phyloP scores from a whole-genome alignment of 2,329 filamentous ascomycete species.

The Paraphoma sp. region DNA sequence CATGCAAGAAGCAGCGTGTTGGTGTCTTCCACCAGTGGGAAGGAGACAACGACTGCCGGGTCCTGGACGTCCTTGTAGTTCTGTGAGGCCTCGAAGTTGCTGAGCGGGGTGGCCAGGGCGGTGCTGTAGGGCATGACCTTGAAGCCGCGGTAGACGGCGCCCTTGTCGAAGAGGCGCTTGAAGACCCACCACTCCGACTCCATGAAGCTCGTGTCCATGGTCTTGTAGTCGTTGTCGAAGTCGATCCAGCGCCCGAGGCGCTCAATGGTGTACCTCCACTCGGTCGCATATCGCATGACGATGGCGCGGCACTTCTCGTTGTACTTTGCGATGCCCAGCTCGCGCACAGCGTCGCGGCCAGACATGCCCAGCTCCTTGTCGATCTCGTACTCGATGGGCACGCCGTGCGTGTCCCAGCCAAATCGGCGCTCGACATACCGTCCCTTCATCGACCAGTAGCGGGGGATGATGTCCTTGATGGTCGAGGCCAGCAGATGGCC shows the following conservation, averaged over 20 bases:
- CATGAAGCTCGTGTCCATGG: slow-evolving; percentile 96
- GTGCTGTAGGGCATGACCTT: slow-evolving; percentile 96
- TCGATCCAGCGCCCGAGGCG: slow-evolving; percentile 94
- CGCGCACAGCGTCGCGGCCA: slow-evolving; percentile 83
- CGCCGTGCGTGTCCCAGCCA: slow-evolving; percentile 93
- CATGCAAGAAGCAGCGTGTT: slow-evolving; percentile 80
- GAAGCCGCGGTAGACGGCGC: slow-evolving; percentile 86
- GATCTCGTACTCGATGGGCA: slow-evolving; percentile 96
- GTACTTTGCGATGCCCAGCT: slow-evolving; percentile 87
- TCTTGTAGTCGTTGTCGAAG: slow-evolving; percentile 98
- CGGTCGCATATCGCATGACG: slow-evolving; percentile 86
- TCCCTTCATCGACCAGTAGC: slow-evolving; percentile 98
- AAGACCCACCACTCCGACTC: slow-evolving; percentile 97
- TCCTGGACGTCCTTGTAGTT: slow-evolving; percentile 95
- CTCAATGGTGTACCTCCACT: slow-evolving; percentile 90
- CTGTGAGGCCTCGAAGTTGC: slow-evolving; percentile 92
- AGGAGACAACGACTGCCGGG: slow-evolving; percentile 86
- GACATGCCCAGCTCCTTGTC: slow-evolving; percentile 94
- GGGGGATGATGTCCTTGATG: slow-evolving; percentile 95
- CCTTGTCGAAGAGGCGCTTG: slow-evolving; percentile 90
- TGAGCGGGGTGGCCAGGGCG: slow-evolving; percentile 84
- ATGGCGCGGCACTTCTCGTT: slow-evolving; percentile 91
- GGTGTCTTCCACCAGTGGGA: slow-evolving; percentile 80
- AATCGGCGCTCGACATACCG: slow-evolving; percentile 91
- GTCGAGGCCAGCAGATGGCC: slow-evolving; percentile 87